Conservation (phyloP, 148 eudicot species). For the Heliosperma pusillum region DNA sequence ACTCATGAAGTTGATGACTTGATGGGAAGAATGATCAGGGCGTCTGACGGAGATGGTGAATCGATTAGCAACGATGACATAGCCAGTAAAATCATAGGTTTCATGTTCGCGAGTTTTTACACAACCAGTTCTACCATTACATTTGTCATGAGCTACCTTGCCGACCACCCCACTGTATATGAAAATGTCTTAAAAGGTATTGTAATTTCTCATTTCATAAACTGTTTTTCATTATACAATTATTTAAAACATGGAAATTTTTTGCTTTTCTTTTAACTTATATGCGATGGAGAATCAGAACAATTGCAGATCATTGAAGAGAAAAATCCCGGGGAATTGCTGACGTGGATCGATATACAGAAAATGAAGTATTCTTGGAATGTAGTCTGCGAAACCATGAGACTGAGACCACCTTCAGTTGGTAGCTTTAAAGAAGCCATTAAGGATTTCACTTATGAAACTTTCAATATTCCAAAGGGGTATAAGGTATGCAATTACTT, state of each 20-base stretch:
- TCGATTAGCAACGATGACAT: conserved; percentile 27
- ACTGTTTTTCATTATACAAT: background rate
- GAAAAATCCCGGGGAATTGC: conserved; percentile 8
- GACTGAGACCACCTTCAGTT: conserved; percentile 9
- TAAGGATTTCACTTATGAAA: too few relatives aligned
- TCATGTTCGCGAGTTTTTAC: conserved; percentile 26
- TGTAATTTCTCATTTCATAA: background rate
- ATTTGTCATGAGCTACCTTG: conserved; percentile 22
- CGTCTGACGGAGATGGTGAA: conserved; percentile 9
- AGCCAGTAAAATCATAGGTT: conserved; percentile 22
- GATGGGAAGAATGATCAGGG: conserved; percentile 4
- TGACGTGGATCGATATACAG: conserved; percentile 25
- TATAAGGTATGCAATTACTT: too few relatives aligned
- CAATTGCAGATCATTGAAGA: conserved; percentile 2
- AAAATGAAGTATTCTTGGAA: conserved; percentile 34
- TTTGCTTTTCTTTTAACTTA: background rate
- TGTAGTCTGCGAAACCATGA: conserved; percentile 33
- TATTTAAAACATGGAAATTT: background rate
- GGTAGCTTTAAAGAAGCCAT: too few relatives aligned
- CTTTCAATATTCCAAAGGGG: too few relatives aligned
- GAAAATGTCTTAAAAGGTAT: conserved; percentile 27
- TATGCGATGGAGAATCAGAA: background rate
- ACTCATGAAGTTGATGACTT: background rate
- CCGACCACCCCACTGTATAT: conserved; percentile 30
- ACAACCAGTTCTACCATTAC: conserved; percentile 29